Base-by-base conservation (phyloP, 192 early-diverging fungal species). In the Pilobolus umbonatus region DNA sequence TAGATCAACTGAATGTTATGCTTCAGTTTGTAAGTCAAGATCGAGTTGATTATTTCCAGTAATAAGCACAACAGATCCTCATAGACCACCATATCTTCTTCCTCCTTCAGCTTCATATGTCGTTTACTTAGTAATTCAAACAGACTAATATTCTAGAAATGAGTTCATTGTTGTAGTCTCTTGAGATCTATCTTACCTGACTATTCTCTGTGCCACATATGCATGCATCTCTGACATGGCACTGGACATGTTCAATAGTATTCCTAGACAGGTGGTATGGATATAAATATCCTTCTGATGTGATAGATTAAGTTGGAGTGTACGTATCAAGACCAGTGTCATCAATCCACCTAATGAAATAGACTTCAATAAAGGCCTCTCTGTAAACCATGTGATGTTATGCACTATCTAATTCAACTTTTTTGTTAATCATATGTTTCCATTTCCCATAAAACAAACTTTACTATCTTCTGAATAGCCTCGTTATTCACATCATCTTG, bases 401-500 rank as follows among this genome's bases (percentile, higher is more conserved):
- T 72, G 64, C 49, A 88, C 72, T 19, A 61, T 75, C 86, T 88
- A 59, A 28, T 12, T 3, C 22, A 26, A 15, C 22, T 38, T 45
- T 19, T 19, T 21, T 57, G 4, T 11, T 21, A 21, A 14, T 30
- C 19, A 47, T 15, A 47, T 22, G 3, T 21, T 19, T 22, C 12
- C 14, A 42, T 42, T 7, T 8, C 5, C 1, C 11, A 15, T 12
- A 15, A 15, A 42, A 42, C 21, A 34, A 22, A 32, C 11, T 77
- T 68, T 71, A 86, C 86, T 43, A 89, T 79, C 57, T 84, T 86
- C 66, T 90, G 85, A 8, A 86, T 86, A 21, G 71, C 79, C 15
- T 89, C 86, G 38, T 78, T 88, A 55, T 83, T 89, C 0, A 84
- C 81, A 29, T 82, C 81, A 52, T 90, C 88, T 55, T 89, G 80